phyloP scores from a whole-genome alignment of 108 stramenopile genomes.

The Stephanodiscus minutulus region DNA sequence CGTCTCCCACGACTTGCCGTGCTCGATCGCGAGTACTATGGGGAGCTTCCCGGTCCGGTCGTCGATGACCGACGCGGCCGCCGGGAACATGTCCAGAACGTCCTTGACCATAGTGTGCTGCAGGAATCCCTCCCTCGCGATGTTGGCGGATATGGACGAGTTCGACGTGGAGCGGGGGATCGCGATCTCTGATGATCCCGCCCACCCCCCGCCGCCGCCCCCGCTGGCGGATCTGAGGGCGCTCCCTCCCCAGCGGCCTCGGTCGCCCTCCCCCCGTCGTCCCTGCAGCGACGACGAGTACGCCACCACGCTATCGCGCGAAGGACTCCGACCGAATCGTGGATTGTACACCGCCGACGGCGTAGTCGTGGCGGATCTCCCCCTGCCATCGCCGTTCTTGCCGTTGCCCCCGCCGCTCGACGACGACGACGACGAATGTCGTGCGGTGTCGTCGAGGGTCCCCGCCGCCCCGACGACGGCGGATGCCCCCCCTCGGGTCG shows the following conservation, averaged over 20 bases:
- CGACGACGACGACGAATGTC: background rate
- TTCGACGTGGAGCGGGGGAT: slow-evolving; percentile 9
- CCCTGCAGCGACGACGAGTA: slow-evolving; percentile 19
- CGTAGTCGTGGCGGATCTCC: slow-evolving; percentile 2
- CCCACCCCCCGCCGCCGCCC: too few species aligned
- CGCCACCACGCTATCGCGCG: slow-evolving; percentile 26
- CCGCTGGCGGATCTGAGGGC: too few species aligned
- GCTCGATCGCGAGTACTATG: slow-evolving; percentile 52
- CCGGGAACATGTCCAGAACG: slow-evolving; percentile 41
- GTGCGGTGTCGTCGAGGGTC: too few species aligned
- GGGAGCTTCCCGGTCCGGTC: slow-evolving; percentile 48
- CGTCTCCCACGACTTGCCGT: slow-evolving; percentile 55
- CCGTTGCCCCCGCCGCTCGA: too few species aligned
- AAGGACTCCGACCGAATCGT: slow-evolving; percentile 47
- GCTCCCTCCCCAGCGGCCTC: background rate
- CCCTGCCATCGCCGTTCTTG: too few species aligned
- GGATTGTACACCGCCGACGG: slow-evolving; percentile 45
- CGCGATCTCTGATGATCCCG: background rate
- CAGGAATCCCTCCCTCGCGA: slow-evolving; percentile 24
- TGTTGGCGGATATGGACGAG: slow-evolving; percentile 16
- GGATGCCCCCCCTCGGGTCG: too few species aligned
- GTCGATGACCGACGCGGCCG: slow-evolving; percentile 44
- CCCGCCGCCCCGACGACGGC: too few species aligned
- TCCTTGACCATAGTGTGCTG: slow-evolving; percentile 47
- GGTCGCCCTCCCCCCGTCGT: background rate